phyloP scores from a whole-genome alignment of 225 moss, liverwort and hornwort species.

The Sphagnum tenellum region DNA sequence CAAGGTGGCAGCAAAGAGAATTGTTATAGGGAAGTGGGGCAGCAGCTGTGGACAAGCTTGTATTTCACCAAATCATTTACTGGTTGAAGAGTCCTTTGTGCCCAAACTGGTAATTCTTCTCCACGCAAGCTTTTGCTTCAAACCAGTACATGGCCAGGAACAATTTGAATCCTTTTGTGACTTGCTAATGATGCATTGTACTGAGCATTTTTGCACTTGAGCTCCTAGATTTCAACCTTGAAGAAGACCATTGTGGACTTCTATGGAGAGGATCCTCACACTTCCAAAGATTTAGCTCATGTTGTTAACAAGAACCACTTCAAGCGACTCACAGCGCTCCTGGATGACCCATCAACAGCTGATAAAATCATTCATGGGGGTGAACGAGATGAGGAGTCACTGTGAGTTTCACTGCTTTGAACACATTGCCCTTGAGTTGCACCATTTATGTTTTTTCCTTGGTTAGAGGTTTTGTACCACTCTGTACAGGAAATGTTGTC shows the following conservation, averaged over 20 bases:
- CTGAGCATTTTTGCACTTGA: background rate
- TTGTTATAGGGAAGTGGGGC: slow-evolving; percentile 56
- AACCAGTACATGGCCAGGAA: background rate
- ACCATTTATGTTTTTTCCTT: no score
- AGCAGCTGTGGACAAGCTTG: slow-evolving; percentile 70
- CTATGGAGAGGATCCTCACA: slow-evolving; percentile 58
- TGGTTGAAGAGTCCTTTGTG: slow-evolving; percentile 64
- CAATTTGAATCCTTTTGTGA: background rate
- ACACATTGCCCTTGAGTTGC: no score
- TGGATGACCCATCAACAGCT: slow-evolving; percentile 46
- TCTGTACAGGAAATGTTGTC: no score
- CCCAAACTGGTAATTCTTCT: slow-evolving; percentile 44
- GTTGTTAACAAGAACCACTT: slow-evolving; percentile 47
- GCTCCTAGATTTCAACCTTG: slow-evolving; percentile 32
- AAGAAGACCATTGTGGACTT: slow-evolving; percentile 33
- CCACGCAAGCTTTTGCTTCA: background rate
- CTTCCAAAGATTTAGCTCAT: slow-evolving; percentile 38
- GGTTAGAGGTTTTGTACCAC: no score
- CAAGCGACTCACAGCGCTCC: slow-evolving; percentile 37
- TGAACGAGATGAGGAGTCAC: slow-evolving; percentile 33
- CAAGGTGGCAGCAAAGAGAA: slow-evolving; percentile 47
- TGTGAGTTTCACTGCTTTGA: slow-evolving; percentile 26
- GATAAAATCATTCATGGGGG: slow-evolving; percentile 55
- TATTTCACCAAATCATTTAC: slow-evolving; percentile 64
- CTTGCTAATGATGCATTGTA: background rate